Percentiles rank a stretch among this genome's conserved stretches.
phyloP scores from a whole-genome alignment of 2,329 filamentous ascomycete genomes.

The Cyphellophora attinorum region DNA sequence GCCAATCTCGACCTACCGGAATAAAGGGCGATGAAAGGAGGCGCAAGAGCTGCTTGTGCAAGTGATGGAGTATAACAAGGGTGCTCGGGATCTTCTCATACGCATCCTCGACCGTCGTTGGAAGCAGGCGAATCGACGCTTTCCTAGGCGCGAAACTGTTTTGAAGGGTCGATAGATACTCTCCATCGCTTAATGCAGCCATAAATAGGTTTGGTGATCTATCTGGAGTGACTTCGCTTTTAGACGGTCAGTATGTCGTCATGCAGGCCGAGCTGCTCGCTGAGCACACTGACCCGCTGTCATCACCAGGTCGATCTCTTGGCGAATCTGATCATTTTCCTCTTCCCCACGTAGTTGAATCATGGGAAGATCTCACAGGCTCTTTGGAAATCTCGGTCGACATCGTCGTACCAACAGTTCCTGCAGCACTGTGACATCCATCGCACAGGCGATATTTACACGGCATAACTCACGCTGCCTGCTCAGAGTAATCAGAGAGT shows the following conservation, averaged over 20 bases:
- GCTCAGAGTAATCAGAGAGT: too few relatives aligned
- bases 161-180: constrained; percentile 8
- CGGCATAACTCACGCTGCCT: too few relatives aligned
- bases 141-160: constrained; percentile 8
- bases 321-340: constrained; percentile 14
- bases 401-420: constrained; percentile 20
- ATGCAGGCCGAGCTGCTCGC: constrained; percentile 2
- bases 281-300: constrained; percentile 9
- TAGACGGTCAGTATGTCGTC: too few relatives aligned
- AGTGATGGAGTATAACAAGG: too few relatives aligned
- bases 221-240: constrained; percentile 9
- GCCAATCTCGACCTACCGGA: too few relatives aligned
- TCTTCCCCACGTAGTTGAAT: constrained; percentile 16
- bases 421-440: too few relatives aligned
- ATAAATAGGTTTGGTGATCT: constrained; percentile 22
- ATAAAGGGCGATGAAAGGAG: too few relatives aligned
- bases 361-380: constrained; percentile 3
- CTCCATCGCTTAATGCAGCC: constrained; percentile 19
- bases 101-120: constrained; percentile 19
- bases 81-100: constrained; percentile 23
- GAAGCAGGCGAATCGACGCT: constrained; percentile 12
- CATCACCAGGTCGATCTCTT: constrained; percentile 19
- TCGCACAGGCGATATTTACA: too few relatives aligned
- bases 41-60: too few relatives aligned
- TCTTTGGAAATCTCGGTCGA: constrained; percentile 14